Percentiles rank a stretch among this genome's conserved stretches.
Evolutionary conservation across 495 filamentous ascomycete species (phyloP).

Genomic region (Choiromyces venosus): DNA sequence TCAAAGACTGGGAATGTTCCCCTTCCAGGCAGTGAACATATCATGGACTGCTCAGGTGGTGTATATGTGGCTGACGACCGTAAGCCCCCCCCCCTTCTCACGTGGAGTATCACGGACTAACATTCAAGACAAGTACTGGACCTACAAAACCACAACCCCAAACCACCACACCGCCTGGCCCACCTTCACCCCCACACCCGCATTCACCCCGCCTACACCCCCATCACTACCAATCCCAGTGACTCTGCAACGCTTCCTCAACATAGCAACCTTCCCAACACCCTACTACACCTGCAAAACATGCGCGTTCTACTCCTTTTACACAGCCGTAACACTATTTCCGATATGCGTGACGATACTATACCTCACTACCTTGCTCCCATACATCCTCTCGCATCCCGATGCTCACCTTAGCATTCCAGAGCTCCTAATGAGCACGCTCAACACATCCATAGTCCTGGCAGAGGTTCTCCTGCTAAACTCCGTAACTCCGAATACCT

Average conservation of each 20-base stretch:
- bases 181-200: constrained; percentile 5
- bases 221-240: not conserved
- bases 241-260: not conserved
- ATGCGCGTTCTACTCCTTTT: constrained; percentile 11
- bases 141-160: constrained; percentile 5
- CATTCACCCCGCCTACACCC: constrained; percentile 1
- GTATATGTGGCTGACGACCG: constrained; percentile 26
- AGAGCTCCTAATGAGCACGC: constrained; percentile 17
- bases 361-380: constrained; percentile 23
- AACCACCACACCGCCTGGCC: not conserved
- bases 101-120: not conserved
- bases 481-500: constrained; percentile 16
- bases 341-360: constrained; percentile 16
- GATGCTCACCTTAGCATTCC: constrained; percentile 2
- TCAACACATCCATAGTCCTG: constrained; percentile 17
- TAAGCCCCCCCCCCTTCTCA: not conserved
- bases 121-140: not conserved
- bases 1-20: constrained; percentile 16
- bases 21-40: constrained; percentile 23
- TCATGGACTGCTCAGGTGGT: constrained; percentile 20
- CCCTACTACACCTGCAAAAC: constrained; percentile 2
- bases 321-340: constrained; percentile 21
- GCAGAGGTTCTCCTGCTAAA: constrained; percentile 21
- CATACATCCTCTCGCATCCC: constrained; percentile 16
- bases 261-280: not conserved